These are phyloP conservation scores for Cyberlindnera amylophila DNA, from an alignment of 805 yeast species.

Conservation along the genomic window DNA sequence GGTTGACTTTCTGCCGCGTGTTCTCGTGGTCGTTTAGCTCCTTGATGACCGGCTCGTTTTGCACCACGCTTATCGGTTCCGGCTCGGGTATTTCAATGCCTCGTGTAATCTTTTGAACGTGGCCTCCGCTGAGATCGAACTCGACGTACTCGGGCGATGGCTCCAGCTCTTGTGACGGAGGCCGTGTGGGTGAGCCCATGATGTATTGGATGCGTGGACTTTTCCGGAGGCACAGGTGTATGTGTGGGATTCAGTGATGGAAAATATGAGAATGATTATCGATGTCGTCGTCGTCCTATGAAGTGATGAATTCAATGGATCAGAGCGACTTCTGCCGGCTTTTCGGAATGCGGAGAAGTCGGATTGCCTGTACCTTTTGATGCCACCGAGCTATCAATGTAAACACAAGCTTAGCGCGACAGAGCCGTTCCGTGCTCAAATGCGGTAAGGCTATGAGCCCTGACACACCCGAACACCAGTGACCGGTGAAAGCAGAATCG, in stretches of 20 bases:
- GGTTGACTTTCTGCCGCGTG: constrained; percentile 2
- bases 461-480: constrained; percentile 6
- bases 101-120: constrained; percentile 4
- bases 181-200: not conserved
- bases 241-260: no score
- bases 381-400: no score
- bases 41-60: not conserved
- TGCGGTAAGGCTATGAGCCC: not conserved
- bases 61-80: not conserved
- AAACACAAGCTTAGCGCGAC: not conserved
- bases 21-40: not conserved
- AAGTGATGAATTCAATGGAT: no score
- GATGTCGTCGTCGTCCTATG: no score
- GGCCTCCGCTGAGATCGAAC: constrained; percentile 29
- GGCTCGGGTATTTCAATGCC: not conserved
- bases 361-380: no score
- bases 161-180: not conserved
- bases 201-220: no score
- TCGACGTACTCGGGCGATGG: constrained; percentile 27
- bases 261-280: no score
- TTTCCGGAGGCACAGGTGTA: no score
- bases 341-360: no score
- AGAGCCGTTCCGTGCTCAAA: not conserved
- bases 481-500: constrained; percentile 1
- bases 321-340: no score